Evolutionary conservation across 2,329 filamentous ascomycete genomes (phyloP).

Genomic region (Nemania diffusa): DNA sequence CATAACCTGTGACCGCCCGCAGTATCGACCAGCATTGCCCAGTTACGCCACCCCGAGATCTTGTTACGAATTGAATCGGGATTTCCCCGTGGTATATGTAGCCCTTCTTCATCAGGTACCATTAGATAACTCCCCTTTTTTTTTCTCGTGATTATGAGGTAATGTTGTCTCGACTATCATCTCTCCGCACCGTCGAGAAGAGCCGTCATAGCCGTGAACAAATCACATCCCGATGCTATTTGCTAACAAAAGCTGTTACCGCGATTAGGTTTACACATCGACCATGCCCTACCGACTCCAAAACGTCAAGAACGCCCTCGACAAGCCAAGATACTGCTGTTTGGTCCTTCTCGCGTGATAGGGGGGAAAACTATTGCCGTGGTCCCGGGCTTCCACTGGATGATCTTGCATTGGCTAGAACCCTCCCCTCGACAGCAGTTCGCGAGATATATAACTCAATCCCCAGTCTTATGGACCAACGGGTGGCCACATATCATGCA

Average conservation of each 20-base stretch:
- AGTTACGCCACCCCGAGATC: neutral
- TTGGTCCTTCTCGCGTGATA: conserved; percentile 8
- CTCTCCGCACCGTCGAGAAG: neutral
- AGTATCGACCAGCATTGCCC: neutral
- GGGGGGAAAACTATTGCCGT: conserved; percentile 7
- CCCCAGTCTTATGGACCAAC: conserved; percentile 6
- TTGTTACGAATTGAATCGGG: neutral
- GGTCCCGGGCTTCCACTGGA: neutral
- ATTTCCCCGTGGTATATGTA: neutral
- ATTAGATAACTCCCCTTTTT: neutral
- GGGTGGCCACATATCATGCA: conserved; percentile 8
- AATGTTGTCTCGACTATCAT: neutral
- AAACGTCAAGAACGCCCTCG: neutral
- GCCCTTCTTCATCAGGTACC: neutral
- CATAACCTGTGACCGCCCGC: neutral
- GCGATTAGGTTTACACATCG: conserved; percentile 4
- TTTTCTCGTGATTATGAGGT: neutral
- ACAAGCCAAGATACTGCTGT: neutral
- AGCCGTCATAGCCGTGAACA: neutral
- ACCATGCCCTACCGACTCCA: conserved; percentile 6
- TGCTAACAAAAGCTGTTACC: conserved; percentile 1
- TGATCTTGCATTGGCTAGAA: conserved; percentile 12
- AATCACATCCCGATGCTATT: neutral
- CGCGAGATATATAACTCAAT: conserved; percentile 14
- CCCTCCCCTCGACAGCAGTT: conserved; percentile 5